Base-by-base conservation (phyloP, 2,329 filamentous ascomycete genomes). In the Colletotrichum melonis region DNA sequence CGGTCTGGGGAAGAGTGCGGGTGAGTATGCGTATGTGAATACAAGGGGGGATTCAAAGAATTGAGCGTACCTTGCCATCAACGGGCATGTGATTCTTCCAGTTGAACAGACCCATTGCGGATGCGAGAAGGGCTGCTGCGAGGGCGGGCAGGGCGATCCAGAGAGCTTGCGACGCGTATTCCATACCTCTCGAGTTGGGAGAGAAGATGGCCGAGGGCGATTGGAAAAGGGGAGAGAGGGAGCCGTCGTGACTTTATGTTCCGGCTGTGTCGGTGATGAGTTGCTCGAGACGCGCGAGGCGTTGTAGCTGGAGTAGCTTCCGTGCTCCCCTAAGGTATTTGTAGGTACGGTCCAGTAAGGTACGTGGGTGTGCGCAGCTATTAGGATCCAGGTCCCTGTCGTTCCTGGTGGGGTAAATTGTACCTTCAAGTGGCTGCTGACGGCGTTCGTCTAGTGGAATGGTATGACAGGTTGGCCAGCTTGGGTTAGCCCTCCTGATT, bases 81-180 rank as follows among this genome's bases (percentile, higher is more conserved):
- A 98, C 94, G 63, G 92, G 90, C 86, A 98, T 95, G 75, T 95
- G 89, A 80, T 97, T 95, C 77, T 89, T 92, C 69, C 88, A 83
- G 63, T 87, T 82, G 72, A 94, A 93, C 72, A 92, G 80, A n/a
- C 92, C 91, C 93, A 95, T 95, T 63, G 81, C 80, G 72, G 81
- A 77, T 14, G 81, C 80, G 42, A 84, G 74, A 32, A 83, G 62
- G 16, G 85, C 62, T 14, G 82, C 81, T 38, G 84, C 74, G 63
- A 84, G 49, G 32, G 78, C 87, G 0, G 86, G 86, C 0, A 89
- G 81, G 0, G 86, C 85, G 84, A 89, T 88, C 42, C 87, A 87
- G 4, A 89, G 80, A 3, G 86, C 86, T 76, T 88, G 65, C 3
- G 67, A 74, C 28, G 58, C 22, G 63, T 62, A n/a, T 42, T 35